Conservation (phyloP, 306 rosid species). For the Neltuma alba region DNA sequence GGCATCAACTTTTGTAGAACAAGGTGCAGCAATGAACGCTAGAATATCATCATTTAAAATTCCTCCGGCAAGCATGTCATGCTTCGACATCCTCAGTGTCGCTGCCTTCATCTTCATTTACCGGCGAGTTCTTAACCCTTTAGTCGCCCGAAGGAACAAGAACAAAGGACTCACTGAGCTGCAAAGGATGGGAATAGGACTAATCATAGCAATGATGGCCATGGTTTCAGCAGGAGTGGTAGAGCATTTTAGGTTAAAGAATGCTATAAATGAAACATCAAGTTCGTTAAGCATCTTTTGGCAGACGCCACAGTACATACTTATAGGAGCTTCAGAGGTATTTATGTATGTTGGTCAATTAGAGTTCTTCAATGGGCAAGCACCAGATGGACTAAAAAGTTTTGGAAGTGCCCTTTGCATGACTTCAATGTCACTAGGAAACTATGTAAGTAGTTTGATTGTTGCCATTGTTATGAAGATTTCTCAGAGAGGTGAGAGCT, state of each 20-base stretch:
- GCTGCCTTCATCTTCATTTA: conserved; percentile 66
- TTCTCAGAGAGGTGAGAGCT: conserved; percentile 53
- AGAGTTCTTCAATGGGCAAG: conserved; percentile 76
- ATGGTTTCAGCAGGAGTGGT: conserved; percentile 77
- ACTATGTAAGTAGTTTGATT: conserved; percentile 58
- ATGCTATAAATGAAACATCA: conserved; percentile 41
- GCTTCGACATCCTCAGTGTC: conserved; percentile 80
- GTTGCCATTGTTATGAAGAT: conserved; percentile 73
- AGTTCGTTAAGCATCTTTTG: conserved; percentile 42
- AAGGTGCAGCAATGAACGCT: conserved; percentile 75
- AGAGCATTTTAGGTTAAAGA: conserved; percentile 54
- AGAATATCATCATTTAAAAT: conserved; percentile 47
- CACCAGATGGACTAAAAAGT: conserved; percentile 84
- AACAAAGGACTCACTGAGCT: conserved; percentile 53
- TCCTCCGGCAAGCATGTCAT: conserved; percentile 89
- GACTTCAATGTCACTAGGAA: background rate
- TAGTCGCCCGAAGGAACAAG: conserved; percentile 30
- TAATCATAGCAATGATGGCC: conserved; percentile 60
- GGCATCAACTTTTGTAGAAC: conserved; percentile 87
- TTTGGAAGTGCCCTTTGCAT: conserved; percentile 47
- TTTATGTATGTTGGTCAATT: conserved; percentile 24
- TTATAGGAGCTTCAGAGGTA: background rate
- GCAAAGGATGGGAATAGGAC: conserved; percentile 67
- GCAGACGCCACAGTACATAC: conserved; percentile 1
- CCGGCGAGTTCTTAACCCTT: conserved; percentile 58